Evolutionary conservation across 108 stramenopile species (phyloP).

Genomic region (Seminavis robusta): DNA sequence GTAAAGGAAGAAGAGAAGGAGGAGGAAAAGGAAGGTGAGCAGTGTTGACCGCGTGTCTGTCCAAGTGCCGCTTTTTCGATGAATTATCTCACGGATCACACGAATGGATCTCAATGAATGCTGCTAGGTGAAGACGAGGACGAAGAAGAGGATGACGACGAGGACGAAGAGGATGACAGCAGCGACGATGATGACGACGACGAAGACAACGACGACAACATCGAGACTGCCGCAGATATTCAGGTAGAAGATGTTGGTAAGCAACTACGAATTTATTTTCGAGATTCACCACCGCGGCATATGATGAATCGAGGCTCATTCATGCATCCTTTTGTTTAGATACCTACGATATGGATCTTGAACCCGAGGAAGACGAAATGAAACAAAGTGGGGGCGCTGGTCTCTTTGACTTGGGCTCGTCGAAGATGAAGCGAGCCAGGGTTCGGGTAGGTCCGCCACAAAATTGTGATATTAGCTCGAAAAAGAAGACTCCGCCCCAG

Average conservation of each 20-base stretch:
- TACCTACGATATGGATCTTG: neutral
- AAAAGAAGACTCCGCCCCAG: slow-evolving; percentile 28
- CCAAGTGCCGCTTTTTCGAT: neutral
- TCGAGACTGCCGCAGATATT: neutral
- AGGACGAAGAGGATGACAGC: slow-evolving; percentile 35
- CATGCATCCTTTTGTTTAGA: neutral
- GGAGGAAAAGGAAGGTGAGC: slow-evolving; percentile 4
- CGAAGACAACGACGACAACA: slow-evolving; percentile 24
- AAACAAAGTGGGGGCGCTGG: neutral
- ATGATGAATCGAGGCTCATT: neutral
- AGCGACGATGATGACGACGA: slow-evolving; percentile 39
- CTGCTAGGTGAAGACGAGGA: slow-evolving; percentile 26
- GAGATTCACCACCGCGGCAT: neutral
- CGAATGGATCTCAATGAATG: neutral
- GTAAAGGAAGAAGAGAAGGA: neutral
- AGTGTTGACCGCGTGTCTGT: slow-evolving; percentile 8
- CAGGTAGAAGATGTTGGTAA: no score
- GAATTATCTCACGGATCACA: neutral
- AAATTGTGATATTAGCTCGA: slow-evolving; percentile 33
- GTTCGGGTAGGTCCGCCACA: slow-evolving; percentile 40
- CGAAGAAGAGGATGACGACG: slow-evolving; percentile 26
- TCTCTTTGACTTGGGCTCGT: neutral
- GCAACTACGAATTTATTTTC: neutral
- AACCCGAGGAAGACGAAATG: neutral
- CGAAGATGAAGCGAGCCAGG: neutral